phyloP scores from a whole-genome alignment of 108 stramenopile species.

The Discostella stelligeroides region DNA sequence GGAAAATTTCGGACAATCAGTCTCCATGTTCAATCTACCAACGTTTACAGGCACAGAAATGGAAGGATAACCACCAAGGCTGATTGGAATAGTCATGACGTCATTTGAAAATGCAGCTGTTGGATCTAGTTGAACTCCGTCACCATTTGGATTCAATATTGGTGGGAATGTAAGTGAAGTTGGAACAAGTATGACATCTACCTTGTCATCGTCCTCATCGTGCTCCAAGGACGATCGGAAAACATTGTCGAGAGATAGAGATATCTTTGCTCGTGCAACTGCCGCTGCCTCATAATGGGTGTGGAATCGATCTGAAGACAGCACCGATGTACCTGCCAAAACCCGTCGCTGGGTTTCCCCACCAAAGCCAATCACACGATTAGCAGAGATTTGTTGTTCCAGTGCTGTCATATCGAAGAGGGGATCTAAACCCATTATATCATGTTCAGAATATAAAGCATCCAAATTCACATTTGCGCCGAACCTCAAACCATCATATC shows the following conservation, averaged over 20 bases:
- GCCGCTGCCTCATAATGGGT: constrained; percentile 89
- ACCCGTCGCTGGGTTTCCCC: constrained; percentile 80
- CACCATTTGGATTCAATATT: constrained; percentile 37
- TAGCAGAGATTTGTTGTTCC: constrained; percentile 73
- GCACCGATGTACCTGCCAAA: constrained; percentile 80
- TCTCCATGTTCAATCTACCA: not conserved
- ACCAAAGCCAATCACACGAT: constrained; percentile 79
- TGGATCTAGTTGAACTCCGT: constrained; percentile 40
- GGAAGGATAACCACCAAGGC: constrained; percentile 82
- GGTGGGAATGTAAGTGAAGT: constrained; percentile 70
- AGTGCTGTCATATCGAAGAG: constrained; percentile 49
- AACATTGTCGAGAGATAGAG: constrained; percentile 59
- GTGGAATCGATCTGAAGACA: constrained; percentile 87
- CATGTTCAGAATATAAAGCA: constrained; percentile 11
- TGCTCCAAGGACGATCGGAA: constrained; percentile 29
- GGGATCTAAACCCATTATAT: constrained; percentile 1
- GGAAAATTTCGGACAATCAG: not conserved
- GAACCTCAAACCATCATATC: constrained; percentile 96
- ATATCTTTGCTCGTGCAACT: constrained; percentile 64
- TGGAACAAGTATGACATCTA: constrained; percentile 82
- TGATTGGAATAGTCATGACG: constrained; percentile 90
- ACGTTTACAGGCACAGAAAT: constrained; percentile 69
- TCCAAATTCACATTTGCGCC: constrained; percentile 56
- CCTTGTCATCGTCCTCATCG: constrained; percentile 23
- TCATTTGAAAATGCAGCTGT: constrained; percentile 89